Evolutionary conservation across 768 basidiomycete genomes (phyloP).

Genomic region (Tylopilus sp.): DNA sequence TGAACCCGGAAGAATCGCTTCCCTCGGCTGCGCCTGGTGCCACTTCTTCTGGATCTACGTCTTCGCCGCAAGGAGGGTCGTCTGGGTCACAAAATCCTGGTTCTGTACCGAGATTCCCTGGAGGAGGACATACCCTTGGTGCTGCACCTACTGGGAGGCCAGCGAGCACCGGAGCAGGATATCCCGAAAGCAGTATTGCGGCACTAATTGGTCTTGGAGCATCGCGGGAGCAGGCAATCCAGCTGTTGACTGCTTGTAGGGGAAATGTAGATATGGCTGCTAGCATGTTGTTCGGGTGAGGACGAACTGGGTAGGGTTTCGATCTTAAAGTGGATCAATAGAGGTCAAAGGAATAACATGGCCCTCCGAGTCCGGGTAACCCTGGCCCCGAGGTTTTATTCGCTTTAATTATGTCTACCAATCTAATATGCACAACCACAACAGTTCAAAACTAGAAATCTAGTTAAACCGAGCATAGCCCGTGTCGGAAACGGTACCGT

Average conservation of each 20-base stretch:
- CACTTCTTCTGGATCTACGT: constrained; percentile 12
- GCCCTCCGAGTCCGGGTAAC: too few relatives aligned
- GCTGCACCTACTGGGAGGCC: constrained; percentile 31
- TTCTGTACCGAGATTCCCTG: constrained; percentile 51
- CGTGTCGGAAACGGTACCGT: too few relatives aligned
- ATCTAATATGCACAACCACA: too few relatives aligned
- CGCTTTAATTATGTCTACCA: too few relatives aligned
- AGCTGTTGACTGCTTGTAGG: constrained; percentile 69
- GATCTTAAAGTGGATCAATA: constrained; percentile 3
- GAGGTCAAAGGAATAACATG: neutral
- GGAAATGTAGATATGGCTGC: constrained; percentile 90
- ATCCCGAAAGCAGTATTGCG: constrained; percentile 58
- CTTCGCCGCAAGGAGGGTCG: constrained; percentile 12
- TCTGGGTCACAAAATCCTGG: constrained; percentile 41
- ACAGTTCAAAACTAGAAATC: too few relatives aligned
- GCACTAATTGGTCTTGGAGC: constrained; percentile 77
- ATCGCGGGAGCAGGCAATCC: constrained; percentile 71
- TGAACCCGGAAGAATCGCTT: constrained; percentile 22
- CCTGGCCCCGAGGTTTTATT: too few relatives aligned
- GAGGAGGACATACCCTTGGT: constrained; percentile 63
- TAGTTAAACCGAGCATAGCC: too few relatives aligned
- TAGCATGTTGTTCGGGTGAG: constrained; percentile 71
- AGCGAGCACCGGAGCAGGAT: constrained; percentile 47
- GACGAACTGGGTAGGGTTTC: neutral
- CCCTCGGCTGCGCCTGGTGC: constrained; percentile 18